Evolutionary conservation across 2,329 filamentous ascomycete genomes (phyloP).

Genomic region (Beauveria scarabaeidicola): DNA sequence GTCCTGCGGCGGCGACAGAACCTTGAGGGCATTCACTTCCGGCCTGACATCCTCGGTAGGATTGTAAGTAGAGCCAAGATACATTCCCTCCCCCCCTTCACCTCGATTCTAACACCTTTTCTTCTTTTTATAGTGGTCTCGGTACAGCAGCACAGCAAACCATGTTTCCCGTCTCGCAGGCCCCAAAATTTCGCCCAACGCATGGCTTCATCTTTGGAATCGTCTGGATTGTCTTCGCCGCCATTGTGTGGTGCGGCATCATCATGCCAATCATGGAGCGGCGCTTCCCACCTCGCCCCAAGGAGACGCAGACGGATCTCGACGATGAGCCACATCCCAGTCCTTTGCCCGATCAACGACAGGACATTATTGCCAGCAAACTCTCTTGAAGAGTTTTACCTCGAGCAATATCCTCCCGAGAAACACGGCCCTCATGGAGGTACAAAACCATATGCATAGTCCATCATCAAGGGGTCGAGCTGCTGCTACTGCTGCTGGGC

Average conservation of each 20-base stretch:
- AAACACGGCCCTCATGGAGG: too few relatives aligned
- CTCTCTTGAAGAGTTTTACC: too few relatives aligned
- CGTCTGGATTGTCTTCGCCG: background rate
- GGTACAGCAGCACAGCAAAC: slow-evolving; percentile 6
- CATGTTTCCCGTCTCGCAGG: slow-evolving; percentile 3
- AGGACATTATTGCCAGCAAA: too few relatives aligned
- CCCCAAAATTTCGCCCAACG: background rate
- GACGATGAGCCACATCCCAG: background rate
- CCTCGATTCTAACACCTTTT: too few relatives aligned
- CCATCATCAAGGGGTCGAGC: too few relatives aligned
- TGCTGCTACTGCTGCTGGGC: too few relatives aligned
- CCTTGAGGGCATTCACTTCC: background rate
- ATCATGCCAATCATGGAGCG: background rate
- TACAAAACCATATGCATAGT: too few relatives aligned
- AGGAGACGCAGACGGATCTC: background rate
- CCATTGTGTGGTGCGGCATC: background rate
- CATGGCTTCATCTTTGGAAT: slow-evolving; percentile 7
- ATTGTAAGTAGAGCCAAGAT: slow-evolving; percentile 2
- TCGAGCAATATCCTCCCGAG: too few relatives aligned
- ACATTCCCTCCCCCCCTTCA: too few relatives aligned
- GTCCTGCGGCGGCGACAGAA: slow-evolving; percentile 8
- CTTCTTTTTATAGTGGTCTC: background rate
- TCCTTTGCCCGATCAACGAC: too few relatives aligned
- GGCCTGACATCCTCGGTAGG: slow-evolving; percentile 7
- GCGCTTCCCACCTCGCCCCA: background rate